These are phyloP conservation scores for Rutstroemia sp. DNA, from an alignment of 2,329 filamentous ascomycete genomes.

Conservation along the genomic window DNA sequence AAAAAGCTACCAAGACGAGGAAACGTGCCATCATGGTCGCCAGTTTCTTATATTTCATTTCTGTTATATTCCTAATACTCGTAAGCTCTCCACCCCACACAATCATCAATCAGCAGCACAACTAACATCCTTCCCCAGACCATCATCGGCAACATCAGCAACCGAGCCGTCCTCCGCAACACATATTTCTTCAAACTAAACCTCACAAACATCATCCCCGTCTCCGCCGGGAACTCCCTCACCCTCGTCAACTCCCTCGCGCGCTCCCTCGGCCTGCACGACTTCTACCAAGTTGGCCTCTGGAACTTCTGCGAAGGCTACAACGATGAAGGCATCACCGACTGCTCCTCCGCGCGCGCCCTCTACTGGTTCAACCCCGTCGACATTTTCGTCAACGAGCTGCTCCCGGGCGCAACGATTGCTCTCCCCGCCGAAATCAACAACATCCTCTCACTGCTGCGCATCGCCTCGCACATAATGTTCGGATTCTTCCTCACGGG, in stretches of 20 bases:
- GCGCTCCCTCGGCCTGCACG: constrained; percentile 77
- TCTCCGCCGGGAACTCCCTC: constrained; percentile 36
- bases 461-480: constrained; percentile 74
- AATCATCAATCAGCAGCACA: not conserved
- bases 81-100: constrained; percentile 36
- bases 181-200: constrained; percentile 84
- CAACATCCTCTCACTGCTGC: constrained; percentile 66
- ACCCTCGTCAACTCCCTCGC: constrained; percentile 85
- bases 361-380: constrained; percentile 93
- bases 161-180: constrained; percentile 52
- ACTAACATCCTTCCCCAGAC: constrained; percentile 30
- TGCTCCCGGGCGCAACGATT: constrained; percentile 77
- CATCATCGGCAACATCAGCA: constrained; percentile 66
- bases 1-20: constrained; percentile 44
- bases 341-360: constrained; percentile 61
- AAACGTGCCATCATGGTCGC: constrained; percentile 51
- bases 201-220: constrained; percentile 59
- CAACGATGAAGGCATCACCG: constrained; percentile 62
- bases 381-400: constrained; percentile 68
- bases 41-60: constrained; percentile 63
- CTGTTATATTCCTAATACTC: constrained; percentile 72
- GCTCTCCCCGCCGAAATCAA: constrained; percentile 68
- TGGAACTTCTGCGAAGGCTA: constrained; percentile 94
- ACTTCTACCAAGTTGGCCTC: constrained; percentile 88
- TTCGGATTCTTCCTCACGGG: constrained; percentile 78